Evolutionary conservation across 2,329 filamentous ascomycete genomes (phyloP).

Genomic region (Diplodia seriata): DNA sequence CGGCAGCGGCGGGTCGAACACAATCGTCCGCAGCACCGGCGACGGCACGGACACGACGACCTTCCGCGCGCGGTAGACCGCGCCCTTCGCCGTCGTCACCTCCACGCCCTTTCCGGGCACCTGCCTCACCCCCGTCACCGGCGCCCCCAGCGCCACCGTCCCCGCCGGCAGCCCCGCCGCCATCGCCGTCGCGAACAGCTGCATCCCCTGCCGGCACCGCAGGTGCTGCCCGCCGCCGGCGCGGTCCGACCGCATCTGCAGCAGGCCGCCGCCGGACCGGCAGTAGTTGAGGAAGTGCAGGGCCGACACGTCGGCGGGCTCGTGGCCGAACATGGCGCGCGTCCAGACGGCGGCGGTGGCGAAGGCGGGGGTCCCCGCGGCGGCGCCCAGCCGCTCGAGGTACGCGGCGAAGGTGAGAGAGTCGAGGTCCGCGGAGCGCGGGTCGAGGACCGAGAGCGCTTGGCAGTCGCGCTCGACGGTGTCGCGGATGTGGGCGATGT

Average conservation of each 20-base stretch:
- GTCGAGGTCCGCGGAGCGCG: constrained; percentile 38
- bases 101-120: constrained; percentile 33
- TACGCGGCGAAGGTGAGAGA: constrained; percentile 51
- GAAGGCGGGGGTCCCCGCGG: constrained; percentile 40
- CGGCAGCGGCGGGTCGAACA: constrained; percentile 58
- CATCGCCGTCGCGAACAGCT: constrained; percentile 50
- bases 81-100: constrained; percentile 36
- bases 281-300: constrained; percentile 64
- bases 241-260: constrained; percentile 60
- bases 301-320: constrained; percentile 59
- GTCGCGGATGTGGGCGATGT: constrained; percentile 42
- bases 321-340: constrained; percentile 59
- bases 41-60: constrained; percentile 60
- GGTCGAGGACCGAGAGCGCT: constrained; percentile 37
- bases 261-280: constrained; percentile 59
- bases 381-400: constrained; percentile 42
- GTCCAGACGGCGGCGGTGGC: constrained; percentile 55
- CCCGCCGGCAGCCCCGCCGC: constrained; percentile 45
- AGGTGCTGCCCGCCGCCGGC: constrained; percentile 62
- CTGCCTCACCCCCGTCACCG: constrained; percentile 46
- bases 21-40: constrained; percentile 52
- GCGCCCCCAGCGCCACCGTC: constrained; percentile 41
- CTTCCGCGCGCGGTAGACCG: constrained; percentile 49
- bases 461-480: constrained; percentile 51
- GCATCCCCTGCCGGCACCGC: constrained; percentile 52